Base-by-base conservation (phyloP, 2,329 filamentous ascomycete genomes). In the Curvularia lunata region DNA sequence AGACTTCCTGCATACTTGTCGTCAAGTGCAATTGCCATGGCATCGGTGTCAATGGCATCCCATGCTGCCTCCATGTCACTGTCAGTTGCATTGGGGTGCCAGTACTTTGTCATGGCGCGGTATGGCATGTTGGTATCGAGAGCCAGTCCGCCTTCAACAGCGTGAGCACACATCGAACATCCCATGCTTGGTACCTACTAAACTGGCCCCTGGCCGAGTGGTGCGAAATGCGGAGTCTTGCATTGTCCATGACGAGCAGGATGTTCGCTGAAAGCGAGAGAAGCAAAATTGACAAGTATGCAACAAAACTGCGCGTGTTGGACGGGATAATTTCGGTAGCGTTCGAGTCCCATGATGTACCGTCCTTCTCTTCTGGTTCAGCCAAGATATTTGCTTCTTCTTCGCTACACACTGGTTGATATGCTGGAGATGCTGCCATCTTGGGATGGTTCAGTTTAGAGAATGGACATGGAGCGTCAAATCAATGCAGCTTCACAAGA, bases 41-140 rank as follows among this genome's bases (percentile, higher is more conserved):
- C 65, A 37, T 68, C 69, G 21, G 73, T 75, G 32, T 75, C 67
- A 10, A 76, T 69, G 1, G 67, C 61, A 51, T 75, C 71, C 73
- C 74, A 76, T n/a, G 73, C 72, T 25, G 59, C 65, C 52, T 74
- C 65, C 56, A 69, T 66, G 3, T 66, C 59, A 41, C 58, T 62
- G 12, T 66, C 61, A 34, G 58, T 75, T 41, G 63, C 59, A 42
- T 73, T 68, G 2, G 67, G 70, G 52, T 72, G 61, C 73, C 73
- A 75, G 49, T 67, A 76, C n/a, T 67, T 47, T 2, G 69, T 66
- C 47, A 65, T 65, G 10, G 69, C 65, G 25, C 69, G 68, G 52
- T 66, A 76, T 16, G 68, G 57, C 19, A 69, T 41, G 30, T 59
- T 58, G 5, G 65, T 71, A 28, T 75, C 68, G 56, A 74, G 73